phyloP scores from a whole-genome alignment of 2,329 filamentous ascomycete species.

The Exophiala xenobiotica region DNA sequence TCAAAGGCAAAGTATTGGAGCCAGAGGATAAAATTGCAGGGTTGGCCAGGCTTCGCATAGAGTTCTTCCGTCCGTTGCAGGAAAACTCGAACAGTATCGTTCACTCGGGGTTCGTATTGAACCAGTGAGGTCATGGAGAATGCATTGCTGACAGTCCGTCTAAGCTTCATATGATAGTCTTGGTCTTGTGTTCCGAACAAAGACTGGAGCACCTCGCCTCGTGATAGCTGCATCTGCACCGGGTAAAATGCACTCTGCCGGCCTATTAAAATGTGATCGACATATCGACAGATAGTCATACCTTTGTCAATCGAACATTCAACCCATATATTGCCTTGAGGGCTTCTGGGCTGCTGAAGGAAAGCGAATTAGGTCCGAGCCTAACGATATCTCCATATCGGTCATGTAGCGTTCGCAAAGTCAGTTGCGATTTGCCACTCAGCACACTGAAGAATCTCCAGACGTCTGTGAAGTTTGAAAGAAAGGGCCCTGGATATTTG shows the following conservation, averaged over 20 bases:
- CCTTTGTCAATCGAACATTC: constrained; percentile 78
- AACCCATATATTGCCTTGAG: constrained; percentile 76
- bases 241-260: constrained; percentile 73
- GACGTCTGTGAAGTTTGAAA: constrained; percentile 68
- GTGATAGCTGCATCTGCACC: constrained; percentile 70
- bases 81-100: constrained; percentile 70
- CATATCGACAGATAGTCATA: background rate
- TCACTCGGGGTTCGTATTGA: constrained; percentile 66
- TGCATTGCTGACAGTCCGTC: constrained; percentile 70
- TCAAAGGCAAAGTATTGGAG: constrained; percentile 42
- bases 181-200: constrained; percentile 76
- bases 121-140: constrained; percentile 46
- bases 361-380: constrained; percentile 70
- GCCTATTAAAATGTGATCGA: background rate
- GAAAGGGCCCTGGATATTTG: constrained; percentile 63
- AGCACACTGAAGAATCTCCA: constrained; percentile 73
- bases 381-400: constrained; percentile 73
- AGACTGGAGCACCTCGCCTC: constrained; percentile 66
- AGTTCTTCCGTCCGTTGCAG: constrained; percentile 60
- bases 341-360: constrained; percentile 70
- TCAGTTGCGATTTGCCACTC: constrained; percentile 63
- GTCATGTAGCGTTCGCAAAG: constrained; percentile 65
- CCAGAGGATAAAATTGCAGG: constrained; percentile 39
- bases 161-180: constrained; percentile 68
- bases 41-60: constrained; percentile 40